These are phyloP conservation scores for Glycine tomentella DNA, from an alignment of 306 rosid genomes.

Conservation along the genomic window DNA sequence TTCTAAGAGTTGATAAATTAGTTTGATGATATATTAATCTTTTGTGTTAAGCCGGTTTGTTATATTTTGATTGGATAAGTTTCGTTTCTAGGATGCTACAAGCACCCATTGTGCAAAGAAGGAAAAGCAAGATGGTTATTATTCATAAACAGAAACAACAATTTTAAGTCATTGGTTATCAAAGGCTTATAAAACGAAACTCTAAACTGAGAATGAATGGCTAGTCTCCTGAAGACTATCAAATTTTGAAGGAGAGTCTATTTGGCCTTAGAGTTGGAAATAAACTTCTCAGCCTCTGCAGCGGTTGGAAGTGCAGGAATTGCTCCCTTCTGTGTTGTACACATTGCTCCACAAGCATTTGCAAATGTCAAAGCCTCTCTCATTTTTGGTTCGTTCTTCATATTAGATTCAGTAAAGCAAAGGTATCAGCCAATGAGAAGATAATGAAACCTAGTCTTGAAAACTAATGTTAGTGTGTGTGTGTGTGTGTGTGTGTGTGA, in stretches of 20 bases:
- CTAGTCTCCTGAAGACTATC: neutral
- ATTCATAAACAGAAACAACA: slow-evolving; percentile 16
- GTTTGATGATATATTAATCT: neutral
- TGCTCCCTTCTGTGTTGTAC: slow-evolving; percentile 72
- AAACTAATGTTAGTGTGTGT: neutral
- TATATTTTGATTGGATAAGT: neutral
- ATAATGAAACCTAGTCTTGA: neutral
- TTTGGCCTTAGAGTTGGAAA: slow-evolving; percentile 46
- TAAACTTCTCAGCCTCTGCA: slow-evolving; percentile 50
- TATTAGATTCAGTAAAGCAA: neutral
- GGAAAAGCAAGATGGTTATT: neutral
- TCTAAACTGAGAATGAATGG: slow-evolving; percentile 28
- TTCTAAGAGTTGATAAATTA: neutral
- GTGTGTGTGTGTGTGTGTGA: too few relatives aligned
- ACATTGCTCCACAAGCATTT: slow-evolving; percentile 77
- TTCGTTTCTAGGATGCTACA: slow-evolving; percentile 1
- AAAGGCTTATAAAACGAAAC: neutral
- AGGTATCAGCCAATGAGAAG: slow-evolving; percentile 6
- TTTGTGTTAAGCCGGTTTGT: neutral
- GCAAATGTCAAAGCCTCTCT: slow-evolving; percentile 64
- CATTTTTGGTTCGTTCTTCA: slow-evolving; percentile 64
- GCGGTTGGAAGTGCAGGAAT: slow-evolving; percentile 76
- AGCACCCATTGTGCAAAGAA: neutral
- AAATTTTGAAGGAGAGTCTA: slow-evolving; percentile 33
- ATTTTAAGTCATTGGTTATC: neutral